Conservation (phyloP, 768 basidiomycete genomes). For the Trametes elegans region DNA sequence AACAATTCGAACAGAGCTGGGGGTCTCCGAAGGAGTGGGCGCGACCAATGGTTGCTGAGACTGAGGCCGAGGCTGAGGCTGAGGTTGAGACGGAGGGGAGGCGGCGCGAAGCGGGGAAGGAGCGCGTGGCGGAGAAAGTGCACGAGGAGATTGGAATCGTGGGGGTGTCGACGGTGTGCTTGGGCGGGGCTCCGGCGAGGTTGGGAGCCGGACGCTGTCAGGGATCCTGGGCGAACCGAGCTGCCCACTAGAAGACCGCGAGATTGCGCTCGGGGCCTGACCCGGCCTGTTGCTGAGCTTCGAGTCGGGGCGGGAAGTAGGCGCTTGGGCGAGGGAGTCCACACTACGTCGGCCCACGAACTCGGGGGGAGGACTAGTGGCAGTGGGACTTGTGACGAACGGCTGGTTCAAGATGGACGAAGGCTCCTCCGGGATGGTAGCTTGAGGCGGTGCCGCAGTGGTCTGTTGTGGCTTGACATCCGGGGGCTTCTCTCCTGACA, state of each 20-base stretch:
- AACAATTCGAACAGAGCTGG: slow-evolving; percentile 7
- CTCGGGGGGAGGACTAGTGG: slow-evolving; percentile 19
- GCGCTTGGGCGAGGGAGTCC: slow-evolving; percentile 33
- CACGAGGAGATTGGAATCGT: slow-evolving; percentile 16
- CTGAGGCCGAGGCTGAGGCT: too few relatives aligned
- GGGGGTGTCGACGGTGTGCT: slow-evolving; percentile 12
- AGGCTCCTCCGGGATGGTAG: slow-evolving; percentile 9
- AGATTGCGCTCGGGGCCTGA: neutral
- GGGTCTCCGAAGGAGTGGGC: neutral
- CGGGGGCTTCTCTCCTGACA: slow-evolving; percentile 17
- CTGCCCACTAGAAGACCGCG: slow-evolving; percentile 3
- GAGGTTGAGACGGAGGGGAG: neutral
- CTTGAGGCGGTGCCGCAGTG: neutral
- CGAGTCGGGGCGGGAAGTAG: slow-evolving; percentile 40
- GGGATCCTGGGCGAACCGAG: neutral
- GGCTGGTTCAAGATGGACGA: slow-evolving; percentile 21
- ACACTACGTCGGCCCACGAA: slow-evolving; percentile 28
- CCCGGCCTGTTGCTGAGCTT: slow-evolving; percentile 24
- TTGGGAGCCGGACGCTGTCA: neutral
- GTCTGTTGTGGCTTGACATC: neutral
- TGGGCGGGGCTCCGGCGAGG: slow-evolving; percentile 4
- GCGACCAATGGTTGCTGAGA: neutral
- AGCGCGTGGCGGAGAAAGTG: slow-evolving; percentile 7
- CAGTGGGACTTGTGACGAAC: slow-evolving; percentile 29
- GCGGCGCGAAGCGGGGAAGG: slow-evolving; percentile 5